Evolutionary conservation across 768 basidiomycete species (phyloP).

Genomic region (Lactarius vividus): DNA sequence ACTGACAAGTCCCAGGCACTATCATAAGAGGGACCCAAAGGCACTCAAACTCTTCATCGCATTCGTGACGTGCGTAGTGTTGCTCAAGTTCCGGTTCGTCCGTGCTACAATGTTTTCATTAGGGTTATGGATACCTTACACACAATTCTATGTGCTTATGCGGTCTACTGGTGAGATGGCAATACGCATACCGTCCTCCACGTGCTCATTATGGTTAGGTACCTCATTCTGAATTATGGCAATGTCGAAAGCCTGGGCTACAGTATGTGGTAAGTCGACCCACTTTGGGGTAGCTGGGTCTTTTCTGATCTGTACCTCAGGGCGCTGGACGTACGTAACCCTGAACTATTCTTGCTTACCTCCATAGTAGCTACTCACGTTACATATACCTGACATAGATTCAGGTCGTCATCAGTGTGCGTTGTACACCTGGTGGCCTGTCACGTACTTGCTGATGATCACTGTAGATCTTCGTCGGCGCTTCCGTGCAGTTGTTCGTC

Average conservation of each 20-base stretch:
- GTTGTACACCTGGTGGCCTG: neutral
- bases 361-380: neutral
- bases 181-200: neutral
- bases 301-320: neutral
- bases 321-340: neutral
- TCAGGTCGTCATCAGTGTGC: neutral
- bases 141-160: neutral
- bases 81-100: neutral
- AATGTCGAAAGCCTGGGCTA: neutral
- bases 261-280: neutral
- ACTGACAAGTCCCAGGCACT: neutral
- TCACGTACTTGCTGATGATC: neutral
- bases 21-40: neutral
- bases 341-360: neutral
- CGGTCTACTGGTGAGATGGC: neutral
- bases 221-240: neutral
- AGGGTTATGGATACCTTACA: neutral
- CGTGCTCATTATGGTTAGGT: neutral
- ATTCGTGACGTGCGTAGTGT: neutral
- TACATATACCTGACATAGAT: neutral
- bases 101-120: neutral
- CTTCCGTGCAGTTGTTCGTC: neutral
- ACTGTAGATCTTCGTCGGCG: neutral
- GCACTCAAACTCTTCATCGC: neutral
- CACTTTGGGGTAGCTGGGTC: neutral